Evolutionary conservation across 2,329 filamentous ascomycete species (phyloP), one percentile per base, ranked within the genome.

Genomic region (Aspergillaceae sp.): DNA sequence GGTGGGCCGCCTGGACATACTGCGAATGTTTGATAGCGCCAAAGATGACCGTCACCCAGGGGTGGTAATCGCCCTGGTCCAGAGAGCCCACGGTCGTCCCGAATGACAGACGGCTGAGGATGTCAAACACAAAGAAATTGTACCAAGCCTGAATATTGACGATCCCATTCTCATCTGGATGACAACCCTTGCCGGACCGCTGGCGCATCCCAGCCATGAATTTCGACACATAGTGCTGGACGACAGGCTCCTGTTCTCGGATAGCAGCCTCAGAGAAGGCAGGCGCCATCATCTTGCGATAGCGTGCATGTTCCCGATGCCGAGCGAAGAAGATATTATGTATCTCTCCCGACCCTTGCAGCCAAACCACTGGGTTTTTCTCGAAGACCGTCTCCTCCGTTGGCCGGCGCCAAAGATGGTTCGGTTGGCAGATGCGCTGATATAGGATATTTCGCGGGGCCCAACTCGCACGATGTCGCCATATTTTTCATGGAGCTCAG

Each of bases 251-350:
- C 40, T 63, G 60, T 8, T 56, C 49, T 7, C 37, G 36, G 5
- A 60, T 33, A 1, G 52, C 49, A 7, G 44, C 42, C 6, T 58
- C 49, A 1, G 54, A 57, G 42, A 63, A 61, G 1, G 50, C 55
- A 42, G 51, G 54, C 2, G 52, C 37, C 6, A 61, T 41, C 1
- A 46, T 38, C 10, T 48, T 48, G 9, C 60, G 53, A 32, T 51
- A 43, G 4, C 55, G 52, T 1, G 48, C 37, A 19, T 19, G 19
- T 19, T 19, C 19, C 19, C 19, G 19, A 19, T 19, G 19, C 19
- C 19, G 19, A 19, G 19, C 19, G 19, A 19, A 19, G 19, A 19
- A 19, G 19, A 19, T 19, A 2, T 19, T 19, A 19, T 19, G 19
- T 19, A 19, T 19, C 19, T 19, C 19, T 19, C 19, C 19, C 19